Base-by-base conservation (phyloP, 2,329 filamentous ascomycete genomes). In the Sphaerostilbella broomeana region DNA sequence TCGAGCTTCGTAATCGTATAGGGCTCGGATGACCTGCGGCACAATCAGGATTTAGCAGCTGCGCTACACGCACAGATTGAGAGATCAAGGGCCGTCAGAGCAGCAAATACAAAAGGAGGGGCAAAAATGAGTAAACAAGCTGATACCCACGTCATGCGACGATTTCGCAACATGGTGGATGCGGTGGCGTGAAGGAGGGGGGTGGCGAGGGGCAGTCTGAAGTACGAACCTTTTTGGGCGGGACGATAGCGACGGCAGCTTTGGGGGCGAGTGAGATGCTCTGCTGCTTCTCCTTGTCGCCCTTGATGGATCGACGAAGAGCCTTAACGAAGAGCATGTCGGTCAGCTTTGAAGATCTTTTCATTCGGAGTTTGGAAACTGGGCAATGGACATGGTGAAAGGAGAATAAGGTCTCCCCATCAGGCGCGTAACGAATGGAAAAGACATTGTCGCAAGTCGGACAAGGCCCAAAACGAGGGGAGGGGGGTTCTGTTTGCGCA, bases 21-120 rank as follows among this genome's bases (percentile, higher is more conserved):
- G 81, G 20, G 92, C 92, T 70, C 90, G 88, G 63, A 98, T 98
- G 45, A 98, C 89, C 89, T 95, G 56, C n/a, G 39, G 12, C 22
- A 12, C 19, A 19, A 20, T 20, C 18, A 9, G 16, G 19, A 7
- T n/a, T 34, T 15, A 34, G 31, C 19, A 34, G 18, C n/a, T 22
- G 31, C 19, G 17, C 11, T 15, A 31, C 28, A 30, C 28, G 22
- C 13, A 31, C 6, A 25, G 12, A 38, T 13, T 38, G 16, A 25
- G 22, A 31, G 28, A 27, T 25, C 19, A 18, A 12, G 25, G 21
- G 16, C 4, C 6, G n/a, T n/a, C n/a, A n/a, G n/a, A 15, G 27
- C 16, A 25, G 21, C 9, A 35, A 45, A n/a, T n/a, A n/a, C n/a
- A n/a, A n/a, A n/a, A n/a, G n/a, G n/a, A n/a, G n/a, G n/a, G n/a